Base-by-base conservation (phyloP, 345 rosid species). In the Brassica carinata region DNA sequence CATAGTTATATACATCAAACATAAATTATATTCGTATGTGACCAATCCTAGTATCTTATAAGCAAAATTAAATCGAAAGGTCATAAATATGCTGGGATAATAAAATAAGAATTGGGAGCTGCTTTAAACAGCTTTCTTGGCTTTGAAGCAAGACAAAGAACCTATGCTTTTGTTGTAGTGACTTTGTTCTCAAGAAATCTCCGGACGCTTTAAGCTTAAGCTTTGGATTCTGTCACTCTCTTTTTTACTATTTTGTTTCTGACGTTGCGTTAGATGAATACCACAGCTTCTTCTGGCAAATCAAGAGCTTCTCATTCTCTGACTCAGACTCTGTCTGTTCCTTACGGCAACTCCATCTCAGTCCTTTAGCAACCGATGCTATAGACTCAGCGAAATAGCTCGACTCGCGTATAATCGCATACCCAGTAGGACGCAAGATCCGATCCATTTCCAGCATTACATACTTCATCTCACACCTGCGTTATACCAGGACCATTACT, bases 251-350 rank as follows among this genome's bases (percentile, higher is more conserved):
- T 18, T 71, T 62, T 72, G 73, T 72, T 65, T 81, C 67, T 11
- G 81, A 67, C 18, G 59, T 11, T 33, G 57, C 72, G 70, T 77
- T 67, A 58, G 81, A 81, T 26, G 98, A 88, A 81, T 92, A 87
- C 97, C 98, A 96, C 29, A 93, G 91, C 58, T 89, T 93, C 86
- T 96, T 96, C 88, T 92, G 91, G 87, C 99, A 96, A 77, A 93
- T 59, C 84, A 96, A 72, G 69, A 96, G 7, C 86, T 88, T 96
- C 88, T 93, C 99, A 83, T 85, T 92, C 83, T 83, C 89, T 9
- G 85, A 83, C 3, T 80, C 81, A 8, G 90, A 85, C 72, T 91
- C 96, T 0, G 98, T 87, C 34, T 90, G 79, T 71, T 96, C 94
- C 73, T 89, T 89, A 3, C 71, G 93, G 87, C 99, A 96, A 55